These are phyloP conservation scores for Anastatica hierochuntica DNA, from an alignment of 345 rosid genomes.

Conservation along the genomic window DNA sequence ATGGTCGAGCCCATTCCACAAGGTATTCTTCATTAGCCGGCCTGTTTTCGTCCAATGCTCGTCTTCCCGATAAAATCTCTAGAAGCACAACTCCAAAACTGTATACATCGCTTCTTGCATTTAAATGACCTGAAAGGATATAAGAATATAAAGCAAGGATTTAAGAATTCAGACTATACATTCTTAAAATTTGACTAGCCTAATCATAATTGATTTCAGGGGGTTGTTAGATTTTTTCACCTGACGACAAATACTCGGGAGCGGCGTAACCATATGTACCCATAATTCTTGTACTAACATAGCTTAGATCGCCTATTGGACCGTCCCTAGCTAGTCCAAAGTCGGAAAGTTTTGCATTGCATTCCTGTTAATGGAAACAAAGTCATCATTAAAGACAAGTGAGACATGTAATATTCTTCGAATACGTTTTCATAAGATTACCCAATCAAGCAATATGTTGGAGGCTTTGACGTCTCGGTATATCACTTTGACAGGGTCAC, in stretches of 20 bases:
- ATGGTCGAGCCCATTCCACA: slow-evolving; percentile 87
- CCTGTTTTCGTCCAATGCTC: slow-evolving; percentile 70
- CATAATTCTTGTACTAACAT: slow-evolving; percentile 87
- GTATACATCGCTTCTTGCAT: slow-evolving; percentile 71
- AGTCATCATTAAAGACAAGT: slow-evolving; percentile 4
- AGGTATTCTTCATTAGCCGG: slow-evolving; percentile 71
- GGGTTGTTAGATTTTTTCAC: slow-evolving; percentile 19
- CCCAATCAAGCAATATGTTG: slow-evolving; percentile 73
- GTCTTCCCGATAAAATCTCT: slow-evolving; percentile 78
- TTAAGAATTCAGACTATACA: too few species aligned
- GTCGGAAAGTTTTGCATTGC: slow-evolving; percentile 72
- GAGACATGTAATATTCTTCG: background rate
- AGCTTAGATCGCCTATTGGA: slow-evolving; percentile 65
- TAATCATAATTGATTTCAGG: background rate
- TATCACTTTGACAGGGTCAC: slow-evolving; percentile 74
- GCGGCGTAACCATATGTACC: slow-evolving; percentile 71
- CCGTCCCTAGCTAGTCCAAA: slow-evolving; percentile 96
- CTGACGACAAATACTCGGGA: slow-evolving; percentile 52
- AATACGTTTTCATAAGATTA: slow-evolving; percentile 18
- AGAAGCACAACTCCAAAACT: slow-evolving; percentile 90
- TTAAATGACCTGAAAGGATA: slow-evolving; percentile 50
- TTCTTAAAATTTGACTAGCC: too few species aligned
- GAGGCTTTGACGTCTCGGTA: slow-evolving; percentile 88
- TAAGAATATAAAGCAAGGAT: background rate
- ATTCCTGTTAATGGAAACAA: slow-evolving; percentile 37